Percentiles rank a stretch among this genome's conserved stretches.
These are phyloP conservation scores for Venturia pyrina DNA, from an alignment of 2,329 filamentous ascomycete genomes.

Conservation along the genomic window DNA sequence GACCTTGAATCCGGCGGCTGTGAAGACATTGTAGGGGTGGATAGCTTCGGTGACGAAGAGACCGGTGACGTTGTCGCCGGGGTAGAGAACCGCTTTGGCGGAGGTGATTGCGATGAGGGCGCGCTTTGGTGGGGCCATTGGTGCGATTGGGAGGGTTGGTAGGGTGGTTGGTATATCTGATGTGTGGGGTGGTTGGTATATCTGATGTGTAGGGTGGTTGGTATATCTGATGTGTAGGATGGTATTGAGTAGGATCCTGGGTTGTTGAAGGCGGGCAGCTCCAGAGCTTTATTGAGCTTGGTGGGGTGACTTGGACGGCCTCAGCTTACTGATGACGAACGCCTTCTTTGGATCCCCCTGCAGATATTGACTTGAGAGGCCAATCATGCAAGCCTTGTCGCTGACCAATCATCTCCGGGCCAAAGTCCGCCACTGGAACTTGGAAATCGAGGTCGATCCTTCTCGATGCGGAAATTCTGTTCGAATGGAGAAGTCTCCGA, in stretches of 20 bases:
- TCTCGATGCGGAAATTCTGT: background rate
- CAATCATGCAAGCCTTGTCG: background rate
- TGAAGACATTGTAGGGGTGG: slow-evolving; percentile 38
- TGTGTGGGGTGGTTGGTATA: too few relatives aligned
- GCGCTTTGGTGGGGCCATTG: slow-evolving; percentile 25
- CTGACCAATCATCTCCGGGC: background rate
- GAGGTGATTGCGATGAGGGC: slow-evolving; percentile 36
- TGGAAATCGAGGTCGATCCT: background rate
- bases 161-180: background rate
- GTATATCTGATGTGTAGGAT: background rate
- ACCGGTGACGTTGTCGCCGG: slow-evolving; percentile 31
- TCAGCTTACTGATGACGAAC: background rate
- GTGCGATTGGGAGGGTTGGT: background rate
- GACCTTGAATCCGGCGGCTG: slow-evolving; percentile 36
- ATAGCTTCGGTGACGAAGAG: slow-evolving; percentile 40
- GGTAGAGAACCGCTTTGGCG: slow-evolving; percentile 28
- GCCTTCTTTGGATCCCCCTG: background rate
- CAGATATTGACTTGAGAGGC: background rate
- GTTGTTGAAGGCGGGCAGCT: background rate
- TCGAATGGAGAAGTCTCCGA: background rate
- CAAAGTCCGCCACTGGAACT: background rate
- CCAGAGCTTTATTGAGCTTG: background rate
- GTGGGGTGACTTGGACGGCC: background rate
- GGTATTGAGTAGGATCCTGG: too few relatives aligned
- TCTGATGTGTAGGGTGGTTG: background rate